These are phyloP conservation scores for Solanum infundibuliforme DNA, from an alignment of 257 asterid species.

Conservation along the genomic window DNA sequence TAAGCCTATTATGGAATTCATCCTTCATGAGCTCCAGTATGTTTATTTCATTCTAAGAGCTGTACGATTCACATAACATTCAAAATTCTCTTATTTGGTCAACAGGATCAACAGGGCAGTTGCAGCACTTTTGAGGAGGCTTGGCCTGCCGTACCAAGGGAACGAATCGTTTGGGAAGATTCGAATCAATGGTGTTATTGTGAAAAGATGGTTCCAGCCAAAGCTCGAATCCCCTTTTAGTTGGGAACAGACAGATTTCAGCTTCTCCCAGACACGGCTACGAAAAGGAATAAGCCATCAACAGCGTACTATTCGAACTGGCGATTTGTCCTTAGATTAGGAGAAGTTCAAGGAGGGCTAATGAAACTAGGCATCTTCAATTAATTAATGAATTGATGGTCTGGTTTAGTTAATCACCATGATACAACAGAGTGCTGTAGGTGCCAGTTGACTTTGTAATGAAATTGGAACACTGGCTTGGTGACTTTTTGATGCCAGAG, in stretches of 20 bases:
- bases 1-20: neutral
- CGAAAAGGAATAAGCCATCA: slow-evolving; percentile 68
- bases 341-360: neutral
- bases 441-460: neutral
- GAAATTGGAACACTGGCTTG: neutral
- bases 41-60: neutral
- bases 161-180: slow-evolving; percentile 78
- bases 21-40: neutral
- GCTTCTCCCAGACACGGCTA: slow-evolving; percentile 38
- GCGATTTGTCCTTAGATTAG: slow-evolving; percentile 53
- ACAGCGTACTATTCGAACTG: slow-evolving; percentile 66
- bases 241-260: slow-evolving; percentile 22
- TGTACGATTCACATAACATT: neutral
- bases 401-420: neutral
- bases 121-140: slow-evolving; percentile 77
- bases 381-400: neutral
- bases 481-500: neutral
- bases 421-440: neutral
- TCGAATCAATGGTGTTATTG: slow-evolving; percentile 58
- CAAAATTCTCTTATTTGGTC: slow-evolving; percentile 13
- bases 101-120: slow-evolving; percentile 76
- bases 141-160: slow-evolving; percentile 67
- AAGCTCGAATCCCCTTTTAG: slow-evolving; percentile 44
- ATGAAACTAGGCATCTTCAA: neutral
- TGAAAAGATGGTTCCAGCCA: slow-evolving; percentile 88